Evolutionary conservation across 306 rosid species (phyloP), one percentile per base, ranked within the genome.

Genomic region (Erythrophleum fordii): DNA sequence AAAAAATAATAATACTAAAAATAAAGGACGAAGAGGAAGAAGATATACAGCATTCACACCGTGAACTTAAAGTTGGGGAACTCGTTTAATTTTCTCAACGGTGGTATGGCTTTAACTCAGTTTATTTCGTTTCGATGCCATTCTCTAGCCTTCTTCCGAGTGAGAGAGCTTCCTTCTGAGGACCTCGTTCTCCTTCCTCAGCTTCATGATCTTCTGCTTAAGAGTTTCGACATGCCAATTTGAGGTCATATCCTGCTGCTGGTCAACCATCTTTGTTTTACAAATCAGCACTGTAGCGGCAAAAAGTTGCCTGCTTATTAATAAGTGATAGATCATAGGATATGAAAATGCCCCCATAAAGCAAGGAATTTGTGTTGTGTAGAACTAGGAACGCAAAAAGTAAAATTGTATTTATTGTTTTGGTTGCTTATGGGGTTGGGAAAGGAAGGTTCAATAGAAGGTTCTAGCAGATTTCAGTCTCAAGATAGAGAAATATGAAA

Each of bases 111-210:
- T 64, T 18, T 5, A 51, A 18, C 14, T 31, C 11, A 7, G 18
- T 23, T 17, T 18, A 61, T 65, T 35, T 13, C 66, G 25, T 26
- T 26, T 13, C 4, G 10, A 28, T 31, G 69, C 31, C 34, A 23
- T 66, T 61, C 37, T 46, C 35, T 80, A 69, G 41, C 78, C 82
- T 73, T 82, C 83, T 44, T 74, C 84, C 5, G 80, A 55, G 9
- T 72, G 61, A 76, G 86, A 69, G 34, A 84, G 80, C 82, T 84
- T 89, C 83, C 92, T 89, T 79, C 87, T 92, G 3, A 92, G 84
- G 56, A 89, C 89, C 85, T 89, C 94, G 18, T 86, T 89, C 77
- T 92, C 97, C 88, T 80, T 92, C 77, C 95, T 84, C 52, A 85
- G 82, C 78, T 86, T 86, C 91, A 87, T 89, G 49, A 90, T 91